Base-by-base conservation (phyloP, 345 rosid species). In the Acer campestre region DNA sequence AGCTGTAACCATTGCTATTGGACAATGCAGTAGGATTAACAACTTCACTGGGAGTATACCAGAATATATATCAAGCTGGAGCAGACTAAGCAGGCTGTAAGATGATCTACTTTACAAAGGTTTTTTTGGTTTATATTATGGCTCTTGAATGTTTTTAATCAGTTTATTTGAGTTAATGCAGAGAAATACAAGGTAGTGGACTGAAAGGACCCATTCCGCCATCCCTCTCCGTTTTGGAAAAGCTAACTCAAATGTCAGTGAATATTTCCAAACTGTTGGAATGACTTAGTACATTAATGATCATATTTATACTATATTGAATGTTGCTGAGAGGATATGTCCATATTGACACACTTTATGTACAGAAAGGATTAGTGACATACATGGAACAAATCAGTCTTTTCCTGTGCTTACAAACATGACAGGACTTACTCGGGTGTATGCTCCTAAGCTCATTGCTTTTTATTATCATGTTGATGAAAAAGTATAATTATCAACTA, bases 1-100 rank as follows among this genome's bases (percentile, higher is more conserved):
- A 25, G 56, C 42, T 49, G 27, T 25, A 11, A 65, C 38, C 7
- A 22, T 71, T 66, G 40, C 49, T n/a, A 25, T 80, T 74, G 46
- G 27, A 53, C 70, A 67, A 68, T 82, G 83, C 91, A 90, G 92
- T 82, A 79, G 87, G 86, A 86, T 90, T 77, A 86, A 81, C 85
- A 82, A 81, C 79, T 84, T 90, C 79, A 86, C 55, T 53, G 91
- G 92, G 68, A 86, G 78, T n/a, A 89, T 89, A 73, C 94, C 92
- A 13, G 80, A 69, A 74, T 90, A 72, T 78, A 77, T 90, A 44
- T 80, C 80, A 77, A 89, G 85, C 78, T 89, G 91, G 92, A 79
- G 67, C 56, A 70, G 75, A 17, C 90, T 90, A 51, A 1, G 18
- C 0, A 84, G 90, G 71, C 71, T 90, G 94, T 90, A 85, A 79